These are phyloP conservation scores for Trichoderma atroviride DNA, from an alignment of 2,329 filamentous ascomycete species.

Conservation along the genomic window DNA sequence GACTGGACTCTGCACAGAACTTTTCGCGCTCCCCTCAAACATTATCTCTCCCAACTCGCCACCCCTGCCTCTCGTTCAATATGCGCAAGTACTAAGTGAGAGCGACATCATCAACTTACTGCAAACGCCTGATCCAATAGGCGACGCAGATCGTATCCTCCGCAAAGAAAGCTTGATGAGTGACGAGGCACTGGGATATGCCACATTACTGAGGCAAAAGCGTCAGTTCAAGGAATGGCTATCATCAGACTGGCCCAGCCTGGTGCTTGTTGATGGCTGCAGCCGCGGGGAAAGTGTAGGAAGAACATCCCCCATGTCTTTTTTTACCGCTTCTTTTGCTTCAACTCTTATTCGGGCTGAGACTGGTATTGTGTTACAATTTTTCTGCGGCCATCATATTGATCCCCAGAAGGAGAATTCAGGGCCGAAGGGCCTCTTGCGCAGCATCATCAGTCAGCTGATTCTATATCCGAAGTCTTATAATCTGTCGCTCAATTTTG, in stretches of 20 bases:
- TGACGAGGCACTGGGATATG: conserved; percentile 19
- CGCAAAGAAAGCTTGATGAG: conserved; percentile 25
- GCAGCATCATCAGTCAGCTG: conserved; percentile 11
- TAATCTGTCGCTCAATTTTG: conserved; percentile 2
- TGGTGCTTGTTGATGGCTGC: conserved; percentile 17
- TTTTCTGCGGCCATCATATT: conserved; percentile 11
- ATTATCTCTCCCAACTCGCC: not conserved
- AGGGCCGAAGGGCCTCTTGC: conserved; percentile 5
- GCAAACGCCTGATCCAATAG: conserved; percentile 4
- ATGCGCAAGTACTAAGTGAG: not conserved
- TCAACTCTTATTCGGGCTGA: conserved; percentile 11
- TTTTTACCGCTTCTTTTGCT: conserved; percentile 18
- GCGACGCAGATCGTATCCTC: conserved; percentile 18
- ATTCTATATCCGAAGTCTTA: conserved; percentile 18
- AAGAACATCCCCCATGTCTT: conserved; percentile 18
- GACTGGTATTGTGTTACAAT: conserved; percentile 15
- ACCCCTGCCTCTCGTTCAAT: not conserved
- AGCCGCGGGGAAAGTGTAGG: conserved; percentile 16
- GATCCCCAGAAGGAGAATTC: not conserved
- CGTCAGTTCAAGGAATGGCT: conserved; percentile 17
- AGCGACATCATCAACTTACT: conserved; percentile 7
- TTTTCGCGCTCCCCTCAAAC: not conserved
- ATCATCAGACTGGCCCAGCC: conserved; percentile 2
- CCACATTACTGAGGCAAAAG: not conserved
- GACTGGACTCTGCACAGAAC: not conserved